A percentile compares a stretch with the other conserved stretches of the same genome.
These are phyloP conservation scores for Hypsizygus ulmarius DNA, from an alignment of 1,284 basidiomycete species.

Conservation along the genomic window DNA sequence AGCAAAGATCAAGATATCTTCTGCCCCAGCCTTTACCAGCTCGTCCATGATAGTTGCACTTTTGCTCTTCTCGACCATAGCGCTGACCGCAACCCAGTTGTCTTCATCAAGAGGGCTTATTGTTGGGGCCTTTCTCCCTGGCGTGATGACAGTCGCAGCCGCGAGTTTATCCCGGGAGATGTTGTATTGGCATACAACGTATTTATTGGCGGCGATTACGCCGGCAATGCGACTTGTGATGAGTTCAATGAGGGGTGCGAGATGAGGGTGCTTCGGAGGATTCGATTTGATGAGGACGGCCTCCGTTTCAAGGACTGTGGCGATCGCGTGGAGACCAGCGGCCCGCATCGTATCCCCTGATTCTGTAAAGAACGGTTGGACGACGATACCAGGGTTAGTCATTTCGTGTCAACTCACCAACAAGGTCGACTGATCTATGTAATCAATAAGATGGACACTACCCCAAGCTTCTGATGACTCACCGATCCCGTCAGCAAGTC, in stretches of 20 bases:
- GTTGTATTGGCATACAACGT: conserved; percentile 94
- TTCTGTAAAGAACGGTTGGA: conserved; percentile 48
- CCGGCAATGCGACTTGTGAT: conserved; percentile 91
- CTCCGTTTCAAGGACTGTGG: conserved; percentile 85
- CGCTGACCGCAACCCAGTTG: conserved; percentile 89
- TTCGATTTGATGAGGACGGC: conserved; percentile 91
- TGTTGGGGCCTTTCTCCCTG: conserved; percentile 89
- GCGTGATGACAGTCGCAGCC: conserved; percentile 75
- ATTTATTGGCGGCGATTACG: conserved; percentile 86
- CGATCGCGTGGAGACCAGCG: conserved; percentile 91
- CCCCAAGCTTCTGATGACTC: conserved; percentile 27
- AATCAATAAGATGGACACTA: conserved; percentile 9
- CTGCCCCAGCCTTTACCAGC: conserved; percentile 79
- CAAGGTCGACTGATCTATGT: conserved; percentile 72
- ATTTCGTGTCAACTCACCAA: conserved; percentile 55
- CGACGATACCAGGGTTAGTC: not conserved
- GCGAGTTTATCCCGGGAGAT: conserved; percentile 64
- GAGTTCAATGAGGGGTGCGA: conserved; percentile 72
- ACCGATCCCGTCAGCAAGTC: conserved; percentile 97
- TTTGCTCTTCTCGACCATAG: conserved; percentile 88
- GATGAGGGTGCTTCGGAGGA: conserved; percentile 63
- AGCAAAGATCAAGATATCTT: conserved; percentile 88
- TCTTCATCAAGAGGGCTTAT: conserved; percentile 83
- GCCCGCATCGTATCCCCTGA: conserved; percentile 99
- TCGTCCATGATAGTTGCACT: conserved; percentile 92